These are phyloP conservation scores for Tetraselmis chui DNA, from an alignment of 139 green algal genomes.

Conservation along the genomic window DNA sequence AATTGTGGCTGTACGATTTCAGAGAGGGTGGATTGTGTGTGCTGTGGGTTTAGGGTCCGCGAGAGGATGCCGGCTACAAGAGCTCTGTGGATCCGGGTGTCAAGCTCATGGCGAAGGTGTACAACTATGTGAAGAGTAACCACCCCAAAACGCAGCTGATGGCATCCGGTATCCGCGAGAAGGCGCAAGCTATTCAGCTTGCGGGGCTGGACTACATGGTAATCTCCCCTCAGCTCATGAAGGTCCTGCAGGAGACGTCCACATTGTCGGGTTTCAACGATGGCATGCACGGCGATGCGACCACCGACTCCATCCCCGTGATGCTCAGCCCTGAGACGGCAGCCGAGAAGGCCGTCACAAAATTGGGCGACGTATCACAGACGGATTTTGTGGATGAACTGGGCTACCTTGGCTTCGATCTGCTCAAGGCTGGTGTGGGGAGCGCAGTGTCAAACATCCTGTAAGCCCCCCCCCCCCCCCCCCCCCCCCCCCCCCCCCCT, in stretches of 20 bases:
- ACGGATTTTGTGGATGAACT: conserved; percentile 27
- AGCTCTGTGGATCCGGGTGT: conserved; percentile 56
- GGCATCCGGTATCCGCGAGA: conserved; percentile 63
- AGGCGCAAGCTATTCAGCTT: conserved; percentile 59
- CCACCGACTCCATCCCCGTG: conserved; percentile 8
- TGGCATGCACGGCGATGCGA: neutral
- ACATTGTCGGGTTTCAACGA: neutral
- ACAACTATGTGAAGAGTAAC: conserved; percentile 58
- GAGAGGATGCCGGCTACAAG: conserved; percentile 48
- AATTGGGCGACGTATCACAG: conserved; percentile 12
- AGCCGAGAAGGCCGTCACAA: conserved; percentile 8
- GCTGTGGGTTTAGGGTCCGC: conserved; percentile 41
- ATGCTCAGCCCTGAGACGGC: conserved; percentile 7
- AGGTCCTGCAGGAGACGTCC: conserved; percentile 24
- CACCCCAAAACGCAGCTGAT: conserved; percentile 71
- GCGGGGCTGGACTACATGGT: conserved; percentile 73
- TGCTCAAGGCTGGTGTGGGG: neutral
- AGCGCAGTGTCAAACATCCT: neutral
- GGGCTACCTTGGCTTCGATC: conserved; percentile 6
- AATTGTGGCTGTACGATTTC: neutral
- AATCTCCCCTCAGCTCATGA: conserved; percentile 42
- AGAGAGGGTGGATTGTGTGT: neutral
- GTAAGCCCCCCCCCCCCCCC: neutral
- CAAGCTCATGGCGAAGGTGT: conserved; percentile 58
- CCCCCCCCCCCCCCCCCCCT: too few relatives aligned